Conservation (phyloP, 176 grass and related monocot species). For the Poa annua region DNA sequence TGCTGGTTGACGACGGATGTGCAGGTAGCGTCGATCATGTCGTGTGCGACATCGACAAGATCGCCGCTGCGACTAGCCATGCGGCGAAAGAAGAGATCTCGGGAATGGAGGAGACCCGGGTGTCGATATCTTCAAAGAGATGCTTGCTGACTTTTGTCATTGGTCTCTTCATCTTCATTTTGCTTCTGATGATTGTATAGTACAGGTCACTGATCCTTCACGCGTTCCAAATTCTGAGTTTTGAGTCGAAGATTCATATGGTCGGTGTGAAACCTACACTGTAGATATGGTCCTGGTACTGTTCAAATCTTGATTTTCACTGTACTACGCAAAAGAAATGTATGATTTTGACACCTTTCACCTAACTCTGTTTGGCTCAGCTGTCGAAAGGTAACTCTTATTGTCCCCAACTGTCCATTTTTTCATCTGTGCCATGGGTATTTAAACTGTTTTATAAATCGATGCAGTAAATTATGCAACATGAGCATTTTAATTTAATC, state of each 20-base stretch:
- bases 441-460: not conserved
- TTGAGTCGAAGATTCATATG: too few species aligned
- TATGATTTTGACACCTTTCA: not conserved
- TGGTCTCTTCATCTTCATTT: constrained; percentile 53
- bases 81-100: constrained; percentile 36
- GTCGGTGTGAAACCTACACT: not conserved
- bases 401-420: too few species aligned
- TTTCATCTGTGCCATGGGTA: not conserved
- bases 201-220: not conserved
- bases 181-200: constrained; percentile 43
- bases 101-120: constrained; percentile 19
- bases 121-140: constrained; percentile 45
- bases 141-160: constrained; percentile 60
- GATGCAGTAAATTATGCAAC: not conserved
- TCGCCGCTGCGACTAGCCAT: constrained; percentile 40
- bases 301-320: not conserved
- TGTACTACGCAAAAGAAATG: not conserved
- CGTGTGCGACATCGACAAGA: constrained; percentile 41
- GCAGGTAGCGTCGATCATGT: constrained; percentile 40
- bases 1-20: constrained; percentile 51
- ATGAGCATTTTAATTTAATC: not conserved
- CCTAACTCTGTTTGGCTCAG: not conserved
- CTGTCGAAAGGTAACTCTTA: not conserved
- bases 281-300: not conserved
- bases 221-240: not conserved